Evolutionary conservation across 257 asterid species (phyloP), one percentile per base, ranked within the genome.

Genomic region (Nicotiana tabacum): DNA sequence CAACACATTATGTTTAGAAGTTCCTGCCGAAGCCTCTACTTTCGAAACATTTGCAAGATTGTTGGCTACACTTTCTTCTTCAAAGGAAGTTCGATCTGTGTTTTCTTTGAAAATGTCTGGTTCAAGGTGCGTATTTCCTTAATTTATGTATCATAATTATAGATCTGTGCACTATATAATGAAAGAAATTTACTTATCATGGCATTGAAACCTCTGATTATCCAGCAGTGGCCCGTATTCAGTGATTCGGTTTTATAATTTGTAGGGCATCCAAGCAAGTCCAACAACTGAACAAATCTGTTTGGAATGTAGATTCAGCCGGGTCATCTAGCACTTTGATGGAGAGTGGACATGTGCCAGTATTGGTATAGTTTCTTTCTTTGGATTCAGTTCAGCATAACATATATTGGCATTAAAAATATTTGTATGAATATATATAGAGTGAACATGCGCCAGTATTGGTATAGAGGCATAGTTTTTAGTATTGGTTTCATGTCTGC

Each of bases 11-110:
- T 87, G 90, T 66, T 84, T 93, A 86, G 97, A 96, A 76, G 94
- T 96, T 84, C 99, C 98, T 43, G 64, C 89, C 0, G 99, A 94
- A 64, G 92, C 94, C 83, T 92, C 98, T 62, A 96, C 98, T 11
- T 96, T 96, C 85, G 99, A 96, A 90, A 95, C 98, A 78, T 92
- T 94, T 86, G 92, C 98, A 60, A 91, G 87, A 87, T 85, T 96
- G 90, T 83, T 94, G 92, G 86, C 95, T 51, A 91, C 91, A 6
- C 97, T 94, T 85, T 93, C 99, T 77, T 96, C 98, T 88, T 92
- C 98, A 81, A 96, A 93, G 92, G 98, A 96, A 88, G 94, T 91
- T 83, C 94, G 96, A 82, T 88, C 93, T 27, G 91, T 90, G 83
- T 82, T 92, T 82, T 96, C 99, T 77, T 83, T 90, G 85, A 92